A percentile compares a stretch with the other conserved stretches of the same genome.
Conservation (phyloP, 495 filamentous ascomycete species). For the Parmelia sp. region DNA sequence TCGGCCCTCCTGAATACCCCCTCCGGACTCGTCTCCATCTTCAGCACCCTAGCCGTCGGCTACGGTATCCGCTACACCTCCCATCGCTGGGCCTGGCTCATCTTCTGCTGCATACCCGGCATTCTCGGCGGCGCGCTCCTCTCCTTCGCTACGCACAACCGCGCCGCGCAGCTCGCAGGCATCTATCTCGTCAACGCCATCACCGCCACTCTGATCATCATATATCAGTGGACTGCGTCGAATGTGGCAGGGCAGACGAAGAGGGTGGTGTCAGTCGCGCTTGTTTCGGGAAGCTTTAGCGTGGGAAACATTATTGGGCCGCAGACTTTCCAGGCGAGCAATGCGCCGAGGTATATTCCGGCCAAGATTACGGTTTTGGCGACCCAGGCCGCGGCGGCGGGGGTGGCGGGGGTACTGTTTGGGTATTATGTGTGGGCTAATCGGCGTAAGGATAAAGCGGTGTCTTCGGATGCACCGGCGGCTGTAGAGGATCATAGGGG, state of each 20-base stretch:
- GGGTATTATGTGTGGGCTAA: too few relatives aligned
- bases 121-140: conserved; percentile 54
- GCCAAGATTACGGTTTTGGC: conserved; percentile 57
- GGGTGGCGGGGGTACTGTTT: too few relatives aligned
- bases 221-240: conserved; percentile 46
- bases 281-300: conserved; percentile 54
- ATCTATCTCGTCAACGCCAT: conserved; percentile 59
- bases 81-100: conserved; percentile 47
- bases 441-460: too few relatives aligned
- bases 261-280: conserved; percentile 47
- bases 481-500: conserved; percentile 24
- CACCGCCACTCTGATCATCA: conserved; percentile 37
- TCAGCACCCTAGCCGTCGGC: conserved; percentile 50
- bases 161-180: conserved; percentile 50
- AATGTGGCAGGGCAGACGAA: conserved; percentile 47
- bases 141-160: conserved; percentile 48
- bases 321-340: conserved; percentile 54
- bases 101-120: conserved; percentile 39
- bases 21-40: conserved; percentile 51
- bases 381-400: conserved; percentile 39
- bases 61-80: conserved; percentile 38
- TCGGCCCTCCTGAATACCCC: conserved; percentile 60
- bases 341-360: conserved; percentile 54
- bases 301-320: conserved; percentile 63
- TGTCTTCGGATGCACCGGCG: too few relatives aligned